Percentiles rank a stretch among this genome's conserved stretches.
phyloP scores from a whole-genome alignment of 495 filamentous ascomycete species.

The Penicillium macrosclerotiorum region DNA sequence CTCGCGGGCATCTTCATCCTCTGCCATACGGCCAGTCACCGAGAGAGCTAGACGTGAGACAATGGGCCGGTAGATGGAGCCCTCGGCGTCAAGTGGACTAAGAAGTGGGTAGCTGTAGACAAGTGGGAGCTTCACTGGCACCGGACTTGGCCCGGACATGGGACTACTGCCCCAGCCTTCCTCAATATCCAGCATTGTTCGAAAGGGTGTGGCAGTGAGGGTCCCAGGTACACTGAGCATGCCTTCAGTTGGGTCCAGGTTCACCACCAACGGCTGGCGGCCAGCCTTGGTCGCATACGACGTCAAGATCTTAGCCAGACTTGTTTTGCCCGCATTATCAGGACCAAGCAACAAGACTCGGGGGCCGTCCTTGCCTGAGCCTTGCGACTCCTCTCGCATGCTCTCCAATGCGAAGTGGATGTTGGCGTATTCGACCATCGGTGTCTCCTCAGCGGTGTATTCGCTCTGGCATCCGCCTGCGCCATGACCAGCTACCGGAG shows the following conservation, averaged over 20 bases:
- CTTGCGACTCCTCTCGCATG: constrained; percentile 52
- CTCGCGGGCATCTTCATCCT: constrained; percentile 65
- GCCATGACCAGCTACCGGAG: constrained; percentile 28
- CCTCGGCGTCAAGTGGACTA: constrained; percentile 68
- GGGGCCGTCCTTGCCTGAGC: constrained; percentile 60
- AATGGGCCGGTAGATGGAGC: constrained; percentile 68
- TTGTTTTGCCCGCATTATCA: constrained; percentile 81
- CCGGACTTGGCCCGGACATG: constrained; percentile 80
- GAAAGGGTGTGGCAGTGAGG: constrained; percentile 78
- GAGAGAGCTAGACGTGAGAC: constrained; percentile 76
- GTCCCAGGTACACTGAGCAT: constrained; percentile 83
- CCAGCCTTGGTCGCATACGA: constrained; percentile 77
- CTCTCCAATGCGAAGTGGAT: constrained; percentile 81
- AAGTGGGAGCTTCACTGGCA: constrained; percentile 87
- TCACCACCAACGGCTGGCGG: constrained; percentile 78
- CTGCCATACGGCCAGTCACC: constrained; percentile 72
- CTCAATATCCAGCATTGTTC: constrained; percentile 81
- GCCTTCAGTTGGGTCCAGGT: constrained; percentile 81
- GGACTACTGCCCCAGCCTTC: constrained; percentile 91
- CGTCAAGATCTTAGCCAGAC: constrained; percentile 74
- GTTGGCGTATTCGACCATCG: constrained; percentile 79
- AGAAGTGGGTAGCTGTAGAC: constrained; percentile 86
- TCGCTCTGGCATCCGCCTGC: constrained; percentile 61
- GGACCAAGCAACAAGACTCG: constrained; percentile 83
- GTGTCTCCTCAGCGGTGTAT: constrained; percentile 82